Conservation (phyloP, 2,329 filamentous ascomycete species). For the Aspergillus sp. region DNA sequence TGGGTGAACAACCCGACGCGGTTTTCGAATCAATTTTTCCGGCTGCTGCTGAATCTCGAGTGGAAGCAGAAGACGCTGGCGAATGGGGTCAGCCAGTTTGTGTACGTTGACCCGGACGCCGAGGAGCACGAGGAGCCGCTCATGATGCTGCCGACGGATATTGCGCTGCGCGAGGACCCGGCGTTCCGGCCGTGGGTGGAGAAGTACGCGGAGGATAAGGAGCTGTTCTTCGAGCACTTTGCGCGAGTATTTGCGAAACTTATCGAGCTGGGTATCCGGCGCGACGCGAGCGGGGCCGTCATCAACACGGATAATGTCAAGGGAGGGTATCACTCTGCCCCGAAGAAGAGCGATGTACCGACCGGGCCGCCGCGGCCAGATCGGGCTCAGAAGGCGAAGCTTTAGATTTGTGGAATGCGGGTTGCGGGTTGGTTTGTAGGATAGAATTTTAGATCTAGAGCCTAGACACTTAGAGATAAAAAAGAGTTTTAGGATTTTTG, state of each 20-base stretch:
- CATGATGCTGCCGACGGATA: conserved; percentile 71
- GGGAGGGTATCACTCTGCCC: conserved; percentile 61
- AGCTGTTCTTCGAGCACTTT: conserved; percentile 66
- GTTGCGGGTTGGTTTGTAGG: neutral
- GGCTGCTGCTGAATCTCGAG: conserved; percentile 55
- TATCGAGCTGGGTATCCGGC: conserved; percentile 63
- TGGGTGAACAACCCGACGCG: conserved; percentile 65
- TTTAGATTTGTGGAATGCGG: conserved; percentile 25
- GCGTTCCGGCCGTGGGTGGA: conserved; percentile 62
- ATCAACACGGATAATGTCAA: conserved; percentile 61
- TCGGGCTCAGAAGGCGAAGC: conserved; percentile 23
- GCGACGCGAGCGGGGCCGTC: conserved; percentile 59
- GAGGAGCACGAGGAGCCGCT: conserved; percentile 56
- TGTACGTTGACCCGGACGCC: conserved; percentile 61
- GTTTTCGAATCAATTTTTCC: conserved; percentile 63
- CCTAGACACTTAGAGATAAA: neutral
- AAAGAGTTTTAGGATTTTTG: neutral
- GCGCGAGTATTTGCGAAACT: conserved; percentile 63
- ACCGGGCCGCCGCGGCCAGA: conserved; percentile 30
- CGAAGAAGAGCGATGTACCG: conserved; percentile 57
- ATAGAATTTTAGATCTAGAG: conserved; percentile 6
- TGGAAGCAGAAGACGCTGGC: conserved; percentile 60
- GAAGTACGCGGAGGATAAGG: conserved; percentile 64
- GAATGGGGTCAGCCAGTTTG: conserved; percentile 62
- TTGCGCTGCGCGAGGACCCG: conserved; percentile 60